A percentile compares a stretch with the other conserved stretches of the same genome.
These are phyloP conservation scores for Chrysochromulina parva DNA, from an alignment of 78 protist species.

Conservation along the genomic window DNA sequence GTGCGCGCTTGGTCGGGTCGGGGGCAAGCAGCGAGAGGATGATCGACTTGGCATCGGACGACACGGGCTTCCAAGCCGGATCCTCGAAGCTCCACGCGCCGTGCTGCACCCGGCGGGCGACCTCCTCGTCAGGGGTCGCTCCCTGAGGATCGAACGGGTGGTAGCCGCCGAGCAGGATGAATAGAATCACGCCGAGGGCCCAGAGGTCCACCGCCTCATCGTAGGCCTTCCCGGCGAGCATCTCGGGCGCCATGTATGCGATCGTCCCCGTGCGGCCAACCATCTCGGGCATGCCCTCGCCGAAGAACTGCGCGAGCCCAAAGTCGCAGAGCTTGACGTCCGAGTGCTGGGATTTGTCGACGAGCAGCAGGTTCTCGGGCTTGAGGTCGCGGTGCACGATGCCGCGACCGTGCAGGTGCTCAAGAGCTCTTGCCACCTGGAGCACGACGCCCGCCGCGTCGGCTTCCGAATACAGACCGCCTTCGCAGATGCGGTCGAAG, in stretches of 20 bases:
- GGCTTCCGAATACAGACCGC: background rate
- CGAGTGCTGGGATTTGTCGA: background rate
- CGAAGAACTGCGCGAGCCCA: background rate
- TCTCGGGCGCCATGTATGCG: background rate
- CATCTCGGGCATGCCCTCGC: background rate
- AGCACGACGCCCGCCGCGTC: background rate
- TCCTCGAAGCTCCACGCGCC: background rate
- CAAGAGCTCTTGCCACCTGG: background rate
- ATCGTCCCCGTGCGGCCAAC: background rate
- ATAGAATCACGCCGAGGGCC: constrained; percentile 30
- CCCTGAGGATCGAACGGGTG: constrained; percentile 1
- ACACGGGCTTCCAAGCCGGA: background rate
- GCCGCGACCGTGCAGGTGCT: background rate
- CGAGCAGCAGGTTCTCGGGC: constrained; percentile 30
- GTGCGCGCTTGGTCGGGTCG: background rate
- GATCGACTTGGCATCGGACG: background rate
- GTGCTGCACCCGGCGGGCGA: too few species aligned
- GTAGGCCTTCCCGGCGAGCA: background rate
- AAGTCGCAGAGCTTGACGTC: constrained; percentile 26
- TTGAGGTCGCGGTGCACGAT: constrained; percentile 31
- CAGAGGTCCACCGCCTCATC: constrained; percentile 28
- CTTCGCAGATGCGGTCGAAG: constrained; percentile 7
- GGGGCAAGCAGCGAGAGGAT: background rate
- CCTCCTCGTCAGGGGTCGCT: background rate
- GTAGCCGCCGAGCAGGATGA: constrained; percentile 7